A percentile compares a stretch with the other conserved stretches of the same genome.
phyloP scores from a whole-genome alignment of 805 yeast genomes.

The Zygotorulaspora sp. region DNA sequence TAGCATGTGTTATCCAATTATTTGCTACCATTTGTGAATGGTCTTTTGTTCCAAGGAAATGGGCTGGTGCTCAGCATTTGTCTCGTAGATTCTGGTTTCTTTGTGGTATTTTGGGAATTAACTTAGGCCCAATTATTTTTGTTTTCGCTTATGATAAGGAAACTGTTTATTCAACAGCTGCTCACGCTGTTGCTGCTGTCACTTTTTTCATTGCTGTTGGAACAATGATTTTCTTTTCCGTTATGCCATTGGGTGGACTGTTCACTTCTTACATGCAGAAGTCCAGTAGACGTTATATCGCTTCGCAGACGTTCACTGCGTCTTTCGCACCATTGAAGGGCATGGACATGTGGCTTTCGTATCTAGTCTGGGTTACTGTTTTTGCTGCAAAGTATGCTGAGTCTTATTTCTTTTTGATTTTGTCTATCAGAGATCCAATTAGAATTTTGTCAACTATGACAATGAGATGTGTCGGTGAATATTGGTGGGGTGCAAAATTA shows the following conservation, averaged over 20 bases:
- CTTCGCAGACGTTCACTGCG: constrained; percentile 95
- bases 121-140: constrained; percentile 82
- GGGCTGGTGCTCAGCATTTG: constrained; percentile 99
- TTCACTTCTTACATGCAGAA: constrained; percentile 90
- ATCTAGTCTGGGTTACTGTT: constrained; percentile 82
- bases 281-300: constrained; percentile 79
- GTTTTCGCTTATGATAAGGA: constrained; percentile 77
- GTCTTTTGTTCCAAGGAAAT: constrained; percentile 93
- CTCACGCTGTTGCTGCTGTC: constrained; percentile 75
- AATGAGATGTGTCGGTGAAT: constrained; percentile 95
- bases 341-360: constrained; percentile 94
- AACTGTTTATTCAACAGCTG: constrained; percentile 61
- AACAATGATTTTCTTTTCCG: constrained; percentile 78
- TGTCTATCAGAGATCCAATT: constrained; percentile 91
- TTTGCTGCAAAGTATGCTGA: constrained; percentile 85
- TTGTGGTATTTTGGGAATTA: constrained; percentile 57
- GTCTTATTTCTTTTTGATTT: constrained; percentile 86
- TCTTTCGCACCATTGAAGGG: constrained; percentile 77
- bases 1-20: constrained; percentile 78
- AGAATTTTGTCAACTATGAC: constrained; percentile 77
- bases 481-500: constrained; percentile 68
- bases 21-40: constrained; percentile 88
- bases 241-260: constrained; percentile 95
- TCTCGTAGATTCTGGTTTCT: constrained; percentile 81
- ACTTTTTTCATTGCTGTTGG: constrained; percentile 84